Evolutionary conservation across 352 stramenopile genomes (phyloP).

Genomic region (Globisporangium paroecandrum): DNA sequence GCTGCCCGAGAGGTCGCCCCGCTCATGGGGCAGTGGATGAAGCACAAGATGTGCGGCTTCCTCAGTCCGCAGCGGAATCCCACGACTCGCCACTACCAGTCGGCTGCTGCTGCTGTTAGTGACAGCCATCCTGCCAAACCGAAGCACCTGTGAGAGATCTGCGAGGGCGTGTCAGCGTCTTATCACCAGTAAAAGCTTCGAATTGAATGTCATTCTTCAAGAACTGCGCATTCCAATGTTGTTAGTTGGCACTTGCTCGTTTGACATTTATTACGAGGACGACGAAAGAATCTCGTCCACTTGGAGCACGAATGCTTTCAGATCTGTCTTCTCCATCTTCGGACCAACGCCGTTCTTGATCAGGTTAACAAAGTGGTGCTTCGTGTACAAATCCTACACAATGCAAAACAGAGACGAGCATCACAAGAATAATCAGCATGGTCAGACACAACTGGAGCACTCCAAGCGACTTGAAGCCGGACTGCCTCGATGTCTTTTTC

Average conservation of each 20-base stretch:
- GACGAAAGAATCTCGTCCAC: constrained; percentile 50
- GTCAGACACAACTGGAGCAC: background rate
- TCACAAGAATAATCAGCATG: background rate
- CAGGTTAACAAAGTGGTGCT: constrained; percentile 54
- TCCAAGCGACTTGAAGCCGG: background rate
- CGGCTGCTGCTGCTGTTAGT: background rate
- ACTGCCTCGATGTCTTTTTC: background rate
- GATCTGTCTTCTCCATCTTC: constrained; percentile 43
- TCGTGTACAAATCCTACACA: constrained; percentile 55
- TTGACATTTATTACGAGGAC: background rate
- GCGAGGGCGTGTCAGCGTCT: background rate
- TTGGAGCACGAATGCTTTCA: constrained; percentile 59
- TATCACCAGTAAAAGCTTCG: background rate
- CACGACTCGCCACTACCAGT: background rate
- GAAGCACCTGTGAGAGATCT: constrained; percentile 7
- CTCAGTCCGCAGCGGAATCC: constrained; percentile 17
- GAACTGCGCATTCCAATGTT: background rate
- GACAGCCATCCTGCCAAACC: background rate
- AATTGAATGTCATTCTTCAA: background rate
- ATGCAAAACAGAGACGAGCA: background rate
- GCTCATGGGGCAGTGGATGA: constrained; percentile 27
- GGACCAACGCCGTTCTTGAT: constrained; percentile 66
- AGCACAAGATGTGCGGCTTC: constrained; percentile 26
- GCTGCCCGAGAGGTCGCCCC: constrained; percentile 24
- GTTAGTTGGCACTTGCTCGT: background rate